Base-by-base conservation (phyloP, 805 yeast species). In the Allodekkera sacchari region DNA sequence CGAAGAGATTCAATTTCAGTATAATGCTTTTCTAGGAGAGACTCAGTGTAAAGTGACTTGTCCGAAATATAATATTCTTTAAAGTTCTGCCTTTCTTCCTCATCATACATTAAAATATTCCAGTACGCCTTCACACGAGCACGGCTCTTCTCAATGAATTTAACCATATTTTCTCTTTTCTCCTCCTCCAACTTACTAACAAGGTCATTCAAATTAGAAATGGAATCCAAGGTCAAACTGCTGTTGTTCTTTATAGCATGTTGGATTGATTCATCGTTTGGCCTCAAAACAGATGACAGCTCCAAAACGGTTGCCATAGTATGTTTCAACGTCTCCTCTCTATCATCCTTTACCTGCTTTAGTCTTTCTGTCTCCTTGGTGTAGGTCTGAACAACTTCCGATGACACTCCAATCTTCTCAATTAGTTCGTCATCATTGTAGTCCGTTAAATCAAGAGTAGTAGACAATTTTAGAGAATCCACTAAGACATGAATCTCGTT, bases 131-230 rank as follows among this genome's bases (percentile, higher is more conserved):
- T 65, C 8, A 88, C 78, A 35, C 72, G 71, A 2, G 48, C 45
- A 51, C 89, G 65, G 2, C 81, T 63, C 28, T 74, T 81, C 5
- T 59, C 47, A 9, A 88, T 80, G 37, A 88, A 77, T 14, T 72
- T 71, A 31, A 81, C 77, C 14, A 88, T 72, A 41, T 71, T 70
- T 34, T 72, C 66, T 18, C 74, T 68, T 43, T 89, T 75, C 53
- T 75, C 71, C 18, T 61, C 55, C 28, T 69, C 66, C 18, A 88
- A 61, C 34, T 82, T 64, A 12, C 63, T 62, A 32, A 79, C 50
- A 43, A 85, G 87, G 18, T 42, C 39, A 32, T 71, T 65, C 37
- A 77, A 71, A 16, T 68, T 70, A 12, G 53, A 43, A n/a, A 83
- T 41, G 2, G 74, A 64, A 1, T 45, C 31, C 17, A 59, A 57